Evolutionary conservation across 176 grass and related monocot species (phyloP).

Genomic region (Oryza officinalis): DNA sequence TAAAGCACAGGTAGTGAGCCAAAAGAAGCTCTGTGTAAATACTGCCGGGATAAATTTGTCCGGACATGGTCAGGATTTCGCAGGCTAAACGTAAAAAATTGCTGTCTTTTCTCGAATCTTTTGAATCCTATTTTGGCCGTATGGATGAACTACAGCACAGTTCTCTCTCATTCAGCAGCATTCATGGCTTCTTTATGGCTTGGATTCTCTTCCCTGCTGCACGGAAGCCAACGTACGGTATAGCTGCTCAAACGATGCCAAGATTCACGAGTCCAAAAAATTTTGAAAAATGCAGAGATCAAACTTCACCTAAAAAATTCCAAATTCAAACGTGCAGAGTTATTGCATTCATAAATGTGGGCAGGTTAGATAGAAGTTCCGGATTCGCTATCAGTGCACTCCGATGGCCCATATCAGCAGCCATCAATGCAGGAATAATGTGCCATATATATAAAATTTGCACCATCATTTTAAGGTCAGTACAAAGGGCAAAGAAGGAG

Average conservation of each 20-base stretch:
- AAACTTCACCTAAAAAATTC: not conserved
- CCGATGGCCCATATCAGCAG: not conserved
- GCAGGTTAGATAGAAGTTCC: not conserved
- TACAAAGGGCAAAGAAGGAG: not conserved
- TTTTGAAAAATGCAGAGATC: not conserved
- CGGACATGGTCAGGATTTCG: slow-evolving; percentile 15
- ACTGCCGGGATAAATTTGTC: slow-evolving; percentile 15
- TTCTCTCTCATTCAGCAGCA: not conserved
- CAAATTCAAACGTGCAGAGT: not conserved
- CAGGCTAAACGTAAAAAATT: not conserved
- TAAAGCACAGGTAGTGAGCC: not conserved
- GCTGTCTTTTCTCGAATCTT: slow-evolving; percentile 13
- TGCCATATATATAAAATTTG: not conserved
- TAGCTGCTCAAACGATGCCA: not conserved
- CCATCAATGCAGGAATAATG: not conserved
- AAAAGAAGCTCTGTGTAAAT: slow-evolving; percentile 3
- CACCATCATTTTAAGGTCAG: too few relatives aligned
- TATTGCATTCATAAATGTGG: not conserved
- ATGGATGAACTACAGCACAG: slow-evolving; percentile 13
- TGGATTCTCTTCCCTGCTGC: not conserved
- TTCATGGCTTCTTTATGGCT: not conserved
- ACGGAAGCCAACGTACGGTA: not conserved
- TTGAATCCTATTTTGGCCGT: slow-evolving; percentile 41
- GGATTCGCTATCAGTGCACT: not conserved
- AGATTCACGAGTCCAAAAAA: not conserved